Conservation (phyloP, 768 basidiomycete genomes). For the Lactarius psammicola region DNA sequence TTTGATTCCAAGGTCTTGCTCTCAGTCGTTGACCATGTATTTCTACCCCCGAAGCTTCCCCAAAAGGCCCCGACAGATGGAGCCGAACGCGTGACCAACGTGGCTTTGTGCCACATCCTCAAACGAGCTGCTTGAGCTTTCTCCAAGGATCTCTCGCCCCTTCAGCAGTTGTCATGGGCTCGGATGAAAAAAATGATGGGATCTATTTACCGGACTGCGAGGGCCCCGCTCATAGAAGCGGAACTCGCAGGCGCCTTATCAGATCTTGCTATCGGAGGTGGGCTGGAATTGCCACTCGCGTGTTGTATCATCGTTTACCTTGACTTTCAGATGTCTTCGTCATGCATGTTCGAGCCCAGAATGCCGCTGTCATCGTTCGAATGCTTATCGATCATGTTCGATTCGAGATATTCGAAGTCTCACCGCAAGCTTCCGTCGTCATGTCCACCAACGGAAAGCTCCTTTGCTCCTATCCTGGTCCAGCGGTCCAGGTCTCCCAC, state of each 20-base stretch:
- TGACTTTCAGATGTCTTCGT: constrained; percentile 7
- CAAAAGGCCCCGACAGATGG: not conserved
- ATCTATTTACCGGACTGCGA: not conserved
- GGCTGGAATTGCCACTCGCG: too few relatives aligned
- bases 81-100: not conserved
- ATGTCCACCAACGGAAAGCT: constrained; percentile 42
- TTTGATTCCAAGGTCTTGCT: not conserved
- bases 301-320: not conserved
- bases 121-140: not conserved
- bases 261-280: constrained; percentile 1
- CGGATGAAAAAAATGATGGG: constrained; percentile 13
- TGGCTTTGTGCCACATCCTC: constrained; percentile 13
- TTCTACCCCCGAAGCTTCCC: constrained; percentile 21
- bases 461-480: constrained; percentile 36
- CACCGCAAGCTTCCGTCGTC: constrained; percentile 39
- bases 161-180: not conserved
- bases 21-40: constrained; percentile 16
- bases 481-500: constrained; percentile 40
- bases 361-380: constrained; percentile 10
- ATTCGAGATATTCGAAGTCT: constrained; percentile 42
- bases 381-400: not conserved
- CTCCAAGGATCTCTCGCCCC: not conserved
- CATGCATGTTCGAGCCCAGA: constrained; percentile 18
- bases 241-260: not conserved
- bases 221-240: not conserved